A percentile compares a stretch with the other conserved stretches of the same genome.
These are phyloP conservation scores for Parafenestella ontariensis DNA, from an alignment of 2,329 filamentous ascomycete species.

Conservation along the genomic window DNA sequence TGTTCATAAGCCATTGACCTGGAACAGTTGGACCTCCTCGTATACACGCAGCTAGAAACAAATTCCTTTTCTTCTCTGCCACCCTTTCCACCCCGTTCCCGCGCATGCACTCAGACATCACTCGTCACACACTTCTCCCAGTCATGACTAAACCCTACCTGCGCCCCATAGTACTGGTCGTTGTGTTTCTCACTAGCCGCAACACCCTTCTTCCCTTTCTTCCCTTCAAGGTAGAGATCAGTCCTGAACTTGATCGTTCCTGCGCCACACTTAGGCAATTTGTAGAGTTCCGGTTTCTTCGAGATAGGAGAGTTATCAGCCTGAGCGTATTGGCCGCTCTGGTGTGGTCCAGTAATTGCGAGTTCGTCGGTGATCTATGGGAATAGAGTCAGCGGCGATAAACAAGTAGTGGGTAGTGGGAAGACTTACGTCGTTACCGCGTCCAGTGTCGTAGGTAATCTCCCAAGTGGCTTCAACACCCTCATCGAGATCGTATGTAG, in stretches of 20 bases:
- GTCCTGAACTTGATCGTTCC: conserved; percentile 19
- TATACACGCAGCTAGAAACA: too few species aligned
- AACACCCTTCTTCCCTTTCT: conserved; percentile 14
- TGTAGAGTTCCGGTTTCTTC: conserved; percentile 8
- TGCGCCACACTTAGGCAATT: conserved; percentile 15
- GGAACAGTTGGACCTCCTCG: too few species aligned
- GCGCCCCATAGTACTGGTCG: conserved; percentile 20
- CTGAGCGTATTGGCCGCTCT: conserved; percentile 8
- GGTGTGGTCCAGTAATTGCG: conserved; percentile 9
- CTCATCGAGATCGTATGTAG: conserved; percentile 21
- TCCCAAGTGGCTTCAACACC: conserved; percentile 19
- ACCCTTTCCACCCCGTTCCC: too few species aligned
- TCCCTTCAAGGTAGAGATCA: conserved; percentile 17
- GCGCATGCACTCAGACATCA: neutral
- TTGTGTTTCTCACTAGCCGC: conserved; percentile 13
- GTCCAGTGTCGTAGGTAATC: conserved; percentile 18
- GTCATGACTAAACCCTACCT: conserved; percentile 24
- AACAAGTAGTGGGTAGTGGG: neutral
- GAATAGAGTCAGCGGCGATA: neutral
- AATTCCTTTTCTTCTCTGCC: too few species aligned
- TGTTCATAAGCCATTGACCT: too few species aligned
- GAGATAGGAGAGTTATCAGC: conserved; percentile 6
- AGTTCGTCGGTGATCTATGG: conserved; percentile 15
- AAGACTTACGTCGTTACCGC: conserved; percentile 12
- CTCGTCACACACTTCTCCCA: conserved; percentile 22